Conservation (phyloP, 768 basidiomycete species). For the Amanita molliuscula region DNA sequence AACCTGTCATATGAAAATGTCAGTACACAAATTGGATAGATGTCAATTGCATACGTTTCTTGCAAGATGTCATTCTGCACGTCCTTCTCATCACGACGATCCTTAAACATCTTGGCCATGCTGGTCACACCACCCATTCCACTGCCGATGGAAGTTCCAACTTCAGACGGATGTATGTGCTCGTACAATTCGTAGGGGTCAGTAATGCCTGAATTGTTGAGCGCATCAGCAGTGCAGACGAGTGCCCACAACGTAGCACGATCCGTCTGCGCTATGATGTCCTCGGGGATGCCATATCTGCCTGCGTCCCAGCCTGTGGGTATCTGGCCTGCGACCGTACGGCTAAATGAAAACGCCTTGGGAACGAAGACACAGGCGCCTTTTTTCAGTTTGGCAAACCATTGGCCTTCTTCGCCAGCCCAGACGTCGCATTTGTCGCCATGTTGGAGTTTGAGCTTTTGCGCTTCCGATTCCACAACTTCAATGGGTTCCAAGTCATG, state of each 20-base stretch:
- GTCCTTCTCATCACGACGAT: constrained; percentile 94
- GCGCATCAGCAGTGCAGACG: constrained; percentile 88
- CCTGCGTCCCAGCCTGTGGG: constrained; percentile 97
- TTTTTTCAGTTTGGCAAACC: constrained; percentile 98
- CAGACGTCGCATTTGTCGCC: constrained; percentile 95
- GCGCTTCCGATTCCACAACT: constrained; percentile 81
- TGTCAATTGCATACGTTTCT: constrained; percentile 66
- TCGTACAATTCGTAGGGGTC: constrained; percentile 98
- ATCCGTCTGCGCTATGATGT: constrained; percentile 92
- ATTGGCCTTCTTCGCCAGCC: constrained; percentile 86
- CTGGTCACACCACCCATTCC: constrained; percentile 96
- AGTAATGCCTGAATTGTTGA: constrained; percentile 94
- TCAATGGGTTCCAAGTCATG: constrained; percentile 97
- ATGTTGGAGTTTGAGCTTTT: constrained; percentile 94
- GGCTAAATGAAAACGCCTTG: constrained; percentile 91
- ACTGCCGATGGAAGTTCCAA: constrained; percentile 88
- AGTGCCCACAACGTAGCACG: constrained; percentile 92
- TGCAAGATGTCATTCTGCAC: constrained; percentile 98
- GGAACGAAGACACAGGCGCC: constrained; percentile 89
- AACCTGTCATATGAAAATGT: constrained; percentile 42
- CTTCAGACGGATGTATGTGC: constrained; percentile 92
- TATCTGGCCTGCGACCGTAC: constrained; percentile 90
- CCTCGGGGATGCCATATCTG: constrained; percentile 93
- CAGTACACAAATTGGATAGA: background rate
- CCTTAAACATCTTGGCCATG: constrained; percentile 96